Evolutionary conservation across 352 stramenopile genomes (phyloP).

Genomic region (Pythium sukuiense): DNA sequence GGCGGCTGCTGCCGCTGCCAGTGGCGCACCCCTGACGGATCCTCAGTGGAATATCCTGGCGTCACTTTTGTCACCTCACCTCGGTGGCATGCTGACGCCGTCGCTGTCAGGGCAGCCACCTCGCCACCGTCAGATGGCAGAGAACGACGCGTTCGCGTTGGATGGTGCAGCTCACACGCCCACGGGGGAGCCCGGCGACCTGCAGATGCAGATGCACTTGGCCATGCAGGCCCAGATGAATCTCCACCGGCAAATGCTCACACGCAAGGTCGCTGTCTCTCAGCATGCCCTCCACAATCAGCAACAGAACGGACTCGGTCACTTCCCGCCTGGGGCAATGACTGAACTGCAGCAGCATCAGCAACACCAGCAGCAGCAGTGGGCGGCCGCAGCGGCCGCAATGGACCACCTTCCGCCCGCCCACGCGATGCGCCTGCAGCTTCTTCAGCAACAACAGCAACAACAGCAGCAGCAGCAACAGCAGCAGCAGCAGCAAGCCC

Average conservation of each 20-base stretch:
- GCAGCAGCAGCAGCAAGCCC: constrained; percentile 15
- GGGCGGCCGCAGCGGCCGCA: constrained; percentile 30
- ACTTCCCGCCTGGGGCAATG: constrained; percentile 19
- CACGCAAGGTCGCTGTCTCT: constrained; percentile 77
- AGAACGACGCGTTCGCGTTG: constrained; percentile 51
- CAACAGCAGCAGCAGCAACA: neutral
- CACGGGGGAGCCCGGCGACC: constrained; percentile 53
- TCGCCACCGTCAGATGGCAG: constrained; percentile 20
- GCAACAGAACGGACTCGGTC: constrained; percentile 16
- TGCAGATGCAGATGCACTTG: constrained; percentile 85
- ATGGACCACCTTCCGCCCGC: constrained; percentile 22
- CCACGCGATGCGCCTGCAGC: constrained; percentile 23
- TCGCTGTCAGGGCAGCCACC: constrained; percentile 2
- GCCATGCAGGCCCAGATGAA: constrained; percentile 90
- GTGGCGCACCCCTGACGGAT: constrained; percentile 40
- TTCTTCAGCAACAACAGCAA: constrained; percentile 25
- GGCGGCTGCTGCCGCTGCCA: constrained; percentile 22
- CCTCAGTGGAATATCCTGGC: constrained; percentile 77
- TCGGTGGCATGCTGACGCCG: constrained; percentile 29
- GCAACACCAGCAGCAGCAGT: constrained; percentile 27
- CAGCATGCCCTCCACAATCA: constrained; percentile 44
- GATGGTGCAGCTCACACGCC: constrained; percentile 45
- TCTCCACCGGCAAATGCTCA: constrained; percentile 82
- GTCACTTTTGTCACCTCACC: constrained; percentile 75
- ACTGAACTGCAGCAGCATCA: constrained; percentile 26